These are phyloP conservation scores for Blastomyces emzantsi DNA, from an alignment of 2,329 filamentous ascomycete species.

Conservation along the genomic window DNA sequence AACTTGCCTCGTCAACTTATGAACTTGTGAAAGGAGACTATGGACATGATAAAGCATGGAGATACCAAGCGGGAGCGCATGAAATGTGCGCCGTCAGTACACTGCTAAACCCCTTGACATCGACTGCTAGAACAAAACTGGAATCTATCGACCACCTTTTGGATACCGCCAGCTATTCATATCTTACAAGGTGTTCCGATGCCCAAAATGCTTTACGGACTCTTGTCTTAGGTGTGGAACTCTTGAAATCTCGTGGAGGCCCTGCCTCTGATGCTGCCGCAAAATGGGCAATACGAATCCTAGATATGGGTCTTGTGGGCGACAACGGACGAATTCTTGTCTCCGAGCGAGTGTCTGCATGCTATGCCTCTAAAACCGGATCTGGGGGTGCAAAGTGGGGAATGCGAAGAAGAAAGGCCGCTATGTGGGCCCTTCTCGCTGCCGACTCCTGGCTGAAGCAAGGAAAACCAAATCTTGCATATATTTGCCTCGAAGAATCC, in stretches of 20 bases:
- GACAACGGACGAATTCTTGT: constrained; percentile 70
- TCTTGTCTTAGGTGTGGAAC: constrained; percentile 66
- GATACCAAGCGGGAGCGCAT: constrained; percentile 82
- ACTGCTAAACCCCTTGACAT: constrained; percentile 63
- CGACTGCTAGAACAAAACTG: constrained; percentile 64
- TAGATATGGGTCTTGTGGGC: constrained; percentile 70
- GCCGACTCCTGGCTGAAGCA: constrained; percentile 76
- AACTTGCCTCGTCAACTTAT: constrained; percentile 82
- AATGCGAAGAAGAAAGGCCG: constrained; percentile 69
- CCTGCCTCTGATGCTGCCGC: constrained; percentile 78
- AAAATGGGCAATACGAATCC: constrained; percentile 68
- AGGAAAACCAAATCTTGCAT: constrained; percentile 67
- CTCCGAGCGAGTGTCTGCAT: constrained; percentile 76
- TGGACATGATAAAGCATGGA: constrained; percentile 93
- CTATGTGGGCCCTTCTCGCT: constrained; percentile 76
- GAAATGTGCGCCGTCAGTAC: constrained; percentile 89
- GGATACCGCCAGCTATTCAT: constrained; percentile 86
- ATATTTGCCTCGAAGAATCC: constrained; percentile 65
- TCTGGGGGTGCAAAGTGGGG: constrained; percentile 60
- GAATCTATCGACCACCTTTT: constrained; percentile 81
- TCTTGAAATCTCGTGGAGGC: constrained; percentile 71
- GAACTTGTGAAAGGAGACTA: constrained; percentile 84
- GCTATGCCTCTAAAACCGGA: constrained; percentile 66
- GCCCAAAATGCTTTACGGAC: constrained; percentile 74
- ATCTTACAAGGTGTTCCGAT: constrained; percentile 71